Evolutionary conservation across 169 alveolate genomes (phyloP).

Genomic region (Plasmodium adleri): DNA sequence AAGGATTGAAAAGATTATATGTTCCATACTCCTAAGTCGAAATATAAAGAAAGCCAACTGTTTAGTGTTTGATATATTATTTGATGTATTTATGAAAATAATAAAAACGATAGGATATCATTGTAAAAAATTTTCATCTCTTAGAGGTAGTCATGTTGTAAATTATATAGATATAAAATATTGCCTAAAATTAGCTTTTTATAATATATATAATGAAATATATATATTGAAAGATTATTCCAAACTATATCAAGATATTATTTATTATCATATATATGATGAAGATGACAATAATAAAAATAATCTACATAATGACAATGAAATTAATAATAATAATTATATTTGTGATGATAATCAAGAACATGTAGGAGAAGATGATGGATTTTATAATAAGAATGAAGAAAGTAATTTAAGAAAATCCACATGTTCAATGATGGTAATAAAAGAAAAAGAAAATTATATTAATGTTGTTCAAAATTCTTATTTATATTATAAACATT

Average conservation of each 20-base stretch:
- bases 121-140: conserved; percentile 46
- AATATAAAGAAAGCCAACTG: conserved; percentile 29
- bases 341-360: not conserved
- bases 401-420: too few relatives aligned
- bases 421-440: not conserved
- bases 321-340: not conserved
- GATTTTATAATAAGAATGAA: not conserved
- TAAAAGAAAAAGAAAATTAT: conserved; percentile 19
- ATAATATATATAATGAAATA: conserved; percentile 49
- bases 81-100: conserved; percentile 57
- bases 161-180: conserved; percentile 65
- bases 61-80: conserved; percentile 30
- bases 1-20: conserved; percentile 10
- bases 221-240: conserved; percentile 20
- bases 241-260: not conserved
- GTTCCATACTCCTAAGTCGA: conserved; percentile 29
- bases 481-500: conserved; percentile 47
- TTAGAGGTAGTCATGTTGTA: conserved; percentile 65
- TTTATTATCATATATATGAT: conserved; percentile 20
- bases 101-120: conserved; percentile 39
- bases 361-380: not conserved
- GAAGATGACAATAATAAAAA: not conserved
- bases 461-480: conserved; percentile 63
- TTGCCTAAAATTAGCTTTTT: conserved; percentile 33
- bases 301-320: too few relatives aligned